A percentile compares a stretch with the other conserved stretches of the same genome.
These are phyloP conservation scores for Yamadazyma buinensis DNA, from an alignment of 1,139 yeast genomes.

Conservation along the genomic window DNA sequence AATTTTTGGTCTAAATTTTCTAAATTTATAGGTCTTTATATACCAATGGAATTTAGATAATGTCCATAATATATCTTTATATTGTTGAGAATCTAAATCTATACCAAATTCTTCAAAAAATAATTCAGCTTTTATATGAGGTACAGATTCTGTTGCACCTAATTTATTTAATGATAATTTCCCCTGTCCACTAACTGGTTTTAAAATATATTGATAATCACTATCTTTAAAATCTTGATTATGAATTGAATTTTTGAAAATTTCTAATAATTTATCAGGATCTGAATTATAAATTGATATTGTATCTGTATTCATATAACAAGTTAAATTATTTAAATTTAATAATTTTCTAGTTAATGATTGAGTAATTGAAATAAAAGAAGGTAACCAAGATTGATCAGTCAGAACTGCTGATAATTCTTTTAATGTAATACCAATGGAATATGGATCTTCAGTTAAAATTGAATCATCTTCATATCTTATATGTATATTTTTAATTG, in stretches of 20 bases:
- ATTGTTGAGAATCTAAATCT: conserved; percentile 80
- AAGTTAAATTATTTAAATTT: conserved; percentile 68
- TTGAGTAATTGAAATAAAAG: conserved; percentile 73
- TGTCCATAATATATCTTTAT: conserved; percentile 76
- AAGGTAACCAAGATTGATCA: conserved; percentile 80
- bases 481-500: conserved; percentile 85
- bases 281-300: conserved; percentile 44
- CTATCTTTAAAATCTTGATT: conserved; percentile 18
- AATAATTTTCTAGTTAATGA: conserved; percentile 72
- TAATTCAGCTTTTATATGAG: conserved; percentile 74
- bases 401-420: conserved; percentile 93
- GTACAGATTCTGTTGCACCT: conserved; percentile 64
- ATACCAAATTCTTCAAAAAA: conserved; percentile 86
- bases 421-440: conserved; percentile 76
- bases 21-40: conserved; percentile 69
- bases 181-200: conserved; percentile 90
- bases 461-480: conserved; percentile 81
- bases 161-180: conserved; percentile 74
- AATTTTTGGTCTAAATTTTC: conserved; percentile 63
- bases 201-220: conserved; percentile 62
- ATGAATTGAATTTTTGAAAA: conserved; percentile 31
- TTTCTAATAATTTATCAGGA: conserved; percentile 37
- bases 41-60: conserved; percentile 80
- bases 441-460: conserved; percentile 68
- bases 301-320: conserved; percentile 82